These are phyloP conservation scores for Boletus rubescentipes DNA, from an alignment of 768 basidiomycete species.

Conservation along the genomic window DNA sequence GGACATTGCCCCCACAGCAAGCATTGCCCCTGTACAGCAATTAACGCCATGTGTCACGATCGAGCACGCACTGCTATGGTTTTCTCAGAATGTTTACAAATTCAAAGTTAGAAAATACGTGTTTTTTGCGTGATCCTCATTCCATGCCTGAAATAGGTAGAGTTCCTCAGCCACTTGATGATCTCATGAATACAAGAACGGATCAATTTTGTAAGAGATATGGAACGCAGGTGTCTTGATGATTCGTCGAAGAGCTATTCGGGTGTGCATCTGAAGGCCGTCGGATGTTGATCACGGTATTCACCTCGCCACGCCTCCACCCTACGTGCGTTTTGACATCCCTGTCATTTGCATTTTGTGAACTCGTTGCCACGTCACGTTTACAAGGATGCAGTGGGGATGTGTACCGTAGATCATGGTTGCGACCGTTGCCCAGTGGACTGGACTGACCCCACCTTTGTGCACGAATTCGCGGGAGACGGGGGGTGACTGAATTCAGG, in stretches of 20 bases:
- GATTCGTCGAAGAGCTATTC: neutral
- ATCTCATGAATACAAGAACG: neutral
- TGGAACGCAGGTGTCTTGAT: neutral
- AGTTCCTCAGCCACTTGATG: neutral
- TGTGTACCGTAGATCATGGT: too few species aligned
- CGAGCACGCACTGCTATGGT: neutral
- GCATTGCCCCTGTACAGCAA: slow-evolving; percentile 23
- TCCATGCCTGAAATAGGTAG: neutral
- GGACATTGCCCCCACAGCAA: slow-evolving; percentile 7
- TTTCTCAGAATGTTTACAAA: neutral
- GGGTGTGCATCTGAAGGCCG: neutral
- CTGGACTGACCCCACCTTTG: too few species aligned
- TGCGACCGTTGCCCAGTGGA: too few species aligned
- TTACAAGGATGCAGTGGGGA: too few species aligned
- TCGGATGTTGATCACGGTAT: neutral
- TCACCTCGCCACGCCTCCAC: neutral
- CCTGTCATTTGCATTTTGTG: neutral
- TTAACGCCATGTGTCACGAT: slow-evolving; percentile 1
- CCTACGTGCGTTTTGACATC: neutral
- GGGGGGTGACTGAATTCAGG: neutral
- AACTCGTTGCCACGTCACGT: too few species aligned
- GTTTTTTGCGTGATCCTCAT: slow-evolving; percentile 6
- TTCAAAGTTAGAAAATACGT: neutral
- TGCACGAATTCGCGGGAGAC: neutral
- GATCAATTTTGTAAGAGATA: neutral